Conservation (phyloP, 1,139 yeast species). For the Candida pseudoviswanathii region DNA sequence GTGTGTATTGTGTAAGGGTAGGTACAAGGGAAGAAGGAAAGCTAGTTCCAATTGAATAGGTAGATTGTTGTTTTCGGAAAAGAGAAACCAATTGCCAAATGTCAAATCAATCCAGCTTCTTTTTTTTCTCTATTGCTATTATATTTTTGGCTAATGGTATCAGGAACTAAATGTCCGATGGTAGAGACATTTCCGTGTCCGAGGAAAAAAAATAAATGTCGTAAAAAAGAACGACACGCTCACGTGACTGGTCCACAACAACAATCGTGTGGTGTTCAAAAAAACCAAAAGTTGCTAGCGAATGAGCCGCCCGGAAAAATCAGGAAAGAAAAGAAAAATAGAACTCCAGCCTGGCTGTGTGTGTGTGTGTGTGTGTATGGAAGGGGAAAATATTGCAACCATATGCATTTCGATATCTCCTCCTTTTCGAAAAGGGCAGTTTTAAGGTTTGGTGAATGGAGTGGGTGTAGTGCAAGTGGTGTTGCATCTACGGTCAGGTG, state of each 20-base stretch:
- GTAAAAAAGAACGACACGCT: not conserved
- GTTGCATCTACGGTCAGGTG: too few relatives aligned
- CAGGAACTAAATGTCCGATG: conserved; percentile 6
- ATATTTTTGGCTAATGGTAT: not conserved
- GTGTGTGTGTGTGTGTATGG: not conserved
- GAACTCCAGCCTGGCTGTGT: not conserved
- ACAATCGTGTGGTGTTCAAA: not conserved
- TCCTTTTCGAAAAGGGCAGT: too few relatives aligned
- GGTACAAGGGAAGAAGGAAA: not conserved
- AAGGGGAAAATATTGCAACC: not conserved
- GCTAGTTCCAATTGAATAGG: not conserved
- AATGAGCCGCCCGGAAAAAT: not conserved
- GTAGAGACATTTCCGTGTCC: conserved; percentile 8
- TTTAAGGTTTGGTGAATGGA: not conserved
- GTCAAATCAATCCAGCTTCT: not conserved
- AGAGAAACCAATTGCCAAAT: not conserved
- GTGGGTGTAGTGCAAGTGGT: too few relatives aligned
- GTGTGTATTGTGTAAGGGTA: not conserved
- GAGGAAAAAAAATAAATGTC: conserved; percentile 2
- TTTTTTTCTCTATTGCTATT: not conserved
- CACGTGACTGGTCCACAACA: not conserved
- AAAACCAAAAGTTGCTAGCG: not conserved
- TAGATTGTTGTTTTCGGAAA: not conserved
- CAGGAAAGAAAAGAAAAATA: not conserved
- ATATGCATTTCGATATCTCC: too few relatives aligned